These are phyloP conservation scores for Vaccinium macrocarpon DNA, from an alignment of 148 eudicot species.

Conservation along the genomic window DNA sequence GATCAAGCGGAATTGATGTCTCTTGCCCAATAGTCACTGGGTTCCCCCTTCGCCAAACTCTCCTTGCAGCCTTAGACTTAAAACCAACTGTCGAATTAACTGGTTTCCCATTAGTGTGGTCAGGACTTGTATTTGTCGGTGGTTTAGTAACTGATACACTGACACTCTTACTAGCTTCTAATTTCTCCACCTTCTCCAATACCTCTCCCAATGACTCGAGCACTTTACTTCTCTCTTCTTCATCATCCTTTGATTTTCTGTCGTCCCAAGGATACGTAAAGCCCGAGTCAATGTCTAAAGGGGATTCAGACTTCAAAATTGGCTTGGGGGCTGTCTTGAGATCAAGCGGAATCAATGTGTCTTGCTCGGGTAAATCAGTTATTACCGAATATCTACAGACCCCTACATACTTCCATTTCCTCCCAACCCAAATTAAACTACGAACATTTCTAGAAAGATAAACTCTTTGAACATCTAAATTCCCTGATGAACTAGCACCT, in stretches of 20 bases:
- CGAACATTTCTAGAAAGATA: conserved; percentile 45
- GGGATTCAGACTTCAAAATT: conserved; percentile 43
- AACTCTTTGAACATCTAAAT: conserved; percentile 51
- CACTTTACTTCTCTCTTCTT: conserved; percentile 65
- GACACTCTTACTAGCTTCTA: conserved; percentile 54
- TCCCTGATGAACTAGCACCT: conserved; percentile 47
- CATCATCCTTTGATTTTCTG: conserved; percentile 30
- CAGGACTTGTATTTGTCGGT: conserved; percentile 30
- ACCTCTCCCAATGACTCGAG: conserved; percentile 85
- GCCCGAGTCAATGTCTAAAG: conserved; percentile 19
- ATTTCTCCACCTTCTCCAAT: conserved; percentile 77
- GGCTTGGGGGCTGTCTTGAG: conserved; percentile 75
- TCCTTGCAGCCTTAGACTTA: conserved; percentile 54
- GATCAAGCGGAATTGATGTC: conserved; percentile 60
- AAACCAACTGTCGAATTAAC: conserved; percentile 28
- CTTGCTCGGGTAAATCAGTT: conserved; percentile 72
- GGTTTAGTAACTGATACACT: conserved; percentile 44
- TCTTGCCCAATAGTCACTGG: conserved; percentile 41
- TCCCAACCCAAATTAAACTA: conserved; percentile 48
- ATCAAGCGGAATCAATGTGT: conserved; percentile 63
- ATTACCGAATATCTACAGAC: conserved; percentile 71
- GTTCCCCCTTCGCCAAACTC: conserved; percentile 91
- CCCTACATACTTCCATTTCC: conserved; percentile 64
- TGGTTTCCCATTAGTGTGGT: conserved; percentile 47
- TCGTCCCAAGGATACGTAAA: conserved; percentile 32